phyloP scores from a whole-genome alignment of 2,329 filamentous ascomycete species.

The Elsinoe necatrix region DNA sequence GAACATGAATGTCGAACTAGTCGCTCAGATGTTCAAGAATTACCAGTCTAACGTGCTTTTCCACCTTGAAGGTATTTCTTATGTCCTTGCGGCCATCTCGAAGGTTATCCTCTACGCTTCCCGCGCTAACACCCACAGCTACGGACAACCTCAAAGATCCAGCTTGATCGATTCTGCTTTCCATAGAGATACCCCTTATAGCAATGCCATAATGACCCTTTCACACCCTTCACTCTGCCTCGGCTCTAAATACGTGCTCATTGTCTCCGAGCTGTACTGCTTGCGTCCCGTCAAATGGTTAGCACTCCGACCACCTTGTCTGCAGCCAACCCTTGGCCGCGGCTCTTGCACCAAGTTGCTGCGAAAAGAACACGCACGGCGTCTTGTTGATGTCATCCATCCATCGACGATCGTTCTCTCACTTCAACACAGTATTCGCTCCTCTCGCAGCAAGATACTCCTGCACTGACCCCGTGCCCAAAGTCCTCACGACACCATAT shows the following conservation, averaged over 20 bases:
- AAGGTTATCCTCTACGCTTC: not conserved
- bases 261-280: not conserved
- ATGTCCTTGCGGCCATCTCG: not conserved
- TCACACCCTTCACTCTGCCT: not conserved
- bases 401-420: constrained; percentile 27
- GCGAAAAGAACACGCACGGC: no score
- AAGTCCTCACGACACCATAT: constrained; percentile 69
- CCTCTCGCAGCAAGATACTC: constrained; percentile 82
- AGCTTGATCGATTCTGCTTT: constrained; percentile 38
- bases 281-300: no score
- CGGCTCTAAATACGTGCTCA: not conserved
- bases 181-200: not conserved
- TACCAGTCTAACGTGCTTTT: constrained; percentile 97
- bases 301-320: no score
- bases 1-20: constrained; percentile 97
- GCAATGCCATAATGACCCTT: not conserved
- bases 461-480: constrained; percentile 78
- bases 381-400: not conserved
- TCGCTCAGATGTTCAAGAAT: constrained; percentile 99
- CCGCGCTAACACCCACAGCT: constrained; percentile 41
- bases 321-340: no score
- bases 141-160: constrained; percentile 79
- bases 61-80: constrained; percentile 74
- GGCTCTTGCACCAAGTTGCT: no score
- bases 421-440: constrained; percentile 90